Evolutionary conservation across 164 flowering plant genomes (phyloP), one percentile per base, ranked within the genome.

Genomic region (Stephania yunnanensis): DNA sequence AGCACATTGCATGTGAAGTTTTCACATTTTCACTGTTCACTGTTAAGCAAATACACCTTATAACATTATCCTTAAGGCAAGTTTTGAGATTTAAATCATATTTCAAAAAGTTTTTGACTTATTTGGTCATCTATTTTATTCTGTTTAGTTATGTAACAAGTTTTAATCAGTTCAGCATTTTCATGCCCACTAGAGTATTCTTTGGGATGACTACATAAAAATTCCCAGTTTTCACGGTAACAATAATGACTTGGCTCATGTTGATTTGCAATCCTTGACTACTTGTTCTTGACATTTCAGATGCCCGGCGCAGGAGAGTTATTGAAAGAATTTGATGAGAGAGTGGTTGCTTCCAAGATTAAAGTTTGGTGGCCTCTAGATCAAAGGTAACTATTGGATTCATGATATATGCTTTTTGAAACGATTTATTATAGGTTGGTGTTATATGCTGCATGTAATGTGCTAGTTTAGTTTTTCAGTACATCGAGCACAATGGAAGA

Each of bases 341-440:
- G 80, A 44, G 77, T 94, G 76, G 87, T 94, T 81, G 92, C 92
- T 66, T 77, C 87, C 10, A 88, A 73, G 79, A 81, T 92, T 22
- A 87, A 88, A 77, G 94, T 93, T 64, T 92, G 87, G 90, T 93
- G 98, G 98, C 98, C 98, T 17, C 30, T 77, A 0, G 98, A 93
- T 83, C 44, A 67, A 0, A 66, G 1, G 98, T 92, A 86, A 88
- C 95, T 75, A 31, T 70, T 70, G 69, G 76, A 74, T 91, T 15
- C 19, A 58, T 58, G 20, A 15, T 58, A 6, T 12, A 19, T 58
- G 19, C 19, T 58, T 17, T 58, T n/a, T 58, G n/a, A 58, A 58
- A 17, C 13, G 64, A 15, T n/a, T n/a, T 58, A 58, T 58, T 15
- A 6, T 15, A 58, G 64, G 20, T 58, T 58, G 42, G 42, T 58